phyloP scores from a whole-genome alignment of 1,284 basidiomycete species.

The Grifola frondosa region DNA sequence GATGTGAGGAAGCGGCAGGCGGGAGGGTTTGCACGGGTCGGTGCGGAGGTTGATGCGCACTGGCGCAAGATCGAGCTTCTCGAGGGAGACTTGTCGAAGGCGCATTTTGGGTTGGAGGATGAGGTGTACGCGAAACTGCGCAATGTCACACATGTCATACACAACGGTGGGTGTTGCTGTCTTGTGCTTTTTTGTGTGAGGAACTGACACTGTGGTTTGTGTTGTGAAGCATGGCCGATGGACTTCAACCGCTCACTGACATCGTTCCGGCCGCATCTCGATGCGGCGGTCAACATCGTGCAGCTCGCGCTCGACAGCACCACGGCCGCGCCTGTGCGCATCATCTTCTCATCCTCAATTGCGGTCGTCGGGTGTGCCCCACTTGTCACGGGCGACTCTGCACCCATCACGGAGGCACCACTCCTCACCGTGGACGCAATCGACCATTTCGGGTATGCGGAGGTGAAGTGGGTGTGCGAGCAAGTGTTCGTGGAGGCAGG shows the following conservation, averaged over 20 bases:
- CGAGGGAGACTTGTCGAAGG: constrained; percentile 12
- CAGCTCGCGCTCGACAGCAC: constrained; percentile 34
- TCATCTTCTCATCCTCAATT: too few species aligned
- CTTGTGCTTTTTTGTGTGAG: too few species aligned
- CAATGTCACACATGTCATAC: constrained; percentile 24
- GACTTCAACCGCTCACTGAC: constrained; percentile 38
- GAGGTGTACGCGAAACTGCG: constrained; percentile 16
- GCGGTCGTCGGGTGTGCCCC: too few species aligned
- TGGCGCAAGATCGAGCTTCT: constrained; percentile 13
- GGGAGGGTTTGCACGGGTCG: constrained; percentile 18
- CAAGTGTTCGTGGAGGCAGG: too few species aligned
- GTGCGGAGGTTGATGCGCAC: too few species aligned
- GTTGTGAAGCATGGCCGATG: constrained; percentile 30
- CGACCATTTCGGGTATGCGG: too few species aligned
- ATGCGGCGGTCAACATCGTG: constrained; percentile 28
- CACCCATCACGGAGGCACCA: too few species aligned
- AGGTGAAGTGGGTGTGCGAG: too few species aligned
- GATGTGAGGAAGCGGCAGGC: too few species aligned
- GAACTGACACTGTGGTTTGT: background rate
- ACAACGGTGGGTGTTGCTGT: constrained; percentile 21
- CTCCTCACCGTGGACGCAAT: too few species aligned
- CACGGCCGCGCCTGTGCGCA: too few species aligned
- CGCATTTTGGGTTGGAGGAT: constrained; percentile 11
- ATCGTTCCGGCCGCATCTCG: constrained; percentile 35
- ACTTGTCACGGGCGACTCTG: too few species aligned